Evolutionary conservation across 1,284 basidiomycete genomes (phyloP), one percentile per base, ranked within the genome.

Genomic region (Hymenochaete sp.): DNA sequence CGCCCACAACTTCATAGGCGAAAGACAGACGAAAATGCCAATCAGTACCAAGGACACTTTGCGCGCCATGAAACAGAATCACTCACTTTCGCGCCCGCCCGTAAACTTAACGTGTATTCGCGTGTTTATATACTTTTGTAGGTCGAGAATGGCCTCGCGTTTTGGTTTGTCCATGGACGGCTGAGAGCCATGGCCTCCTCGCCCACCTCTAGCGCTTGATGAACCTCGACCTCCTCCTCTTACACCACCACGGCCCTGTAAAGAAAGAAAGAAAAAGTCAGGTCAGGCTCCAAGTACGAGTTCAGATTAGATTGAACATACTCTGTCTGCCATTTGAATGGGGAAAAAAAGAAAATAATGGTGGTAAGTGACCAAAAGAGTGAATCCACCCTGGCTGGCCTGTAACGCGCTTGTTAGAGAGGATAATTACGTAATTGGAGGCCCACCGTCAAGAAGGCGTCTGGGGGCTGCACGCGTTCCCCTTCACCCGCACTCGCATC

Each of bases 81-180:
- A 62, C 71, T 40, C 53, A 91, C 93, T 93, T 76, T 98, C 91
- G 24, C 95, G 72, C 21, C 95, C 95, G 38, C 95, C 95, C 21
- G 90, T 90, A 60, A 98, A 98, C 67, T 97, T 98, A 60, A 98
- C 93, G 45, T 90, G 72, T 60, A 98, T 89, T 53, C 79, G 75
- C 65, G 93, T 82, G 65, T 97, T 90, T 41, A 87, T 83, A 59
- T 96, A 98, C 62, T 95, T 93, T 48, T 87, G 80, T 32, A 98
- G 78, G 66, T 98, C 93, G 24, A 98, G 78, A 63, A 98, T 98
- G 25, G 90, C 89, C 66, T 98, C 95, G 41, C 90, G 79, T 63
- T 90, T 92, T 41, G 91, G 90, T 63, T 91, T 91, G 54, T 93
- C 90, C 60, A 72, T 68, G n/a, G 74, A 65, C 14, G 73, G 68